phyloP scores from a whole-genome alignment of 345 rosid species.

The Barbarea vulgaris region DNA sequence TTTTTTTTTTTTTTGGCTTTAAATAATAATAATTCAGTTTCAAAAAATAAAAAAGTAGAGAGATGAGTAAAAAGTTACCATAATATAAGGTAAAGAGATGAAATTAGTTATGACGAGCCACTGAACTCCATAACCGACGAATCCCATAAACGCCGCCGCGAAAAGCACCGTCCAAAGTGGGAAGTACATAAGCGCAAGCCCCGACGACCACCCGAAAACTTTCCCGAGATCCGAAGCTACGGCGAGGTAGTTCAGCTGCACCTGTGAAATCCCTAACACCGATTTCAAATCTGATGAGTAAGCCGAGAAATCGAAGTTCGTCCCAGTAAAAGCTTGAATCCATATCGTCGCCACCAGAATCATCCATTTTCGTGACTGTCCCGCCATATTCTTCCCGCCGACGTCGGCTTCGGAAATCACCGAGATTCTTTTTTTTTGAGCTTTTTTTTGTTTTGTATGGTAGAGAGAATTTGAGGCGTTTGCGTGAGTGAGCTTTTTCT shows the following conservation, averaged over 20 bases:
- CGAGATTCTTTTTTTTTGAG: not conserved
- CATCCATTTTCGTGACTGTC: slow-evolving; percentile 94
- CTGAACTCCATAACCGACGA: slow-evolving; percentile 80
- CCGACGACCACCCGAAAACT: slow-evolving; percentile 95
- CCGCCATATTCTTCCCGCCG: slow-evolving; percentile 51
- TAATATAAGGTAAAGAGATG: slow-evolving; percentile 70
- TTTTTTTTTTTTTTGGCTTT: too few relatives aligned
- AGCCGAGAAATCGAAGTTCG: slow-evolving; percentile 92
- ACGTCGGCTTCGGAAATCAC: not conserved
- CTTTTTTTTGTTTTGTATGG: slow-evolving; percentile 17
- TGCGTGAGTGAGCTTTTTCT: slow-evolving; percentile 24
- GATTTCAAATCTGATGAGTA: slow-evolving; percentile 79
- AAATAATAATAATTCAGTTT: too few relatives aligned
- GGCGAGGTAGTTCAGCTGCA: slow-evolving; percentile 85
- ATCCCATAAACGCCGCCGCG: slow-evolving; percentile 84
- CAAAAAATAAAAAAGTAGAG: too few relatives aligned
- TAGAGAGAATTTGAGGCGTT: slow-evolving; percentile 22
- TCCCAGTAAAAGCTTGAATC: slow-evolving; percentile 98
- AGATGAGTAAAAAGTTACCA: slow-evolving; percentile 49
- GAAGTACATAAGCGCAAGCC: slow-evolving; percentile 71
- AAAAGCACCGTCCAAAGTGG: slow-evolving; percentile 77
- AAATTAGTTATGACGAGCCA: slow-evolving; percentile 73
- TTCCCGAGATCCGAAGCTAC: slow-evolving; percentile 97
- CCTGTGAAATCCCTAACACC: slow-evolving; percentile 80
- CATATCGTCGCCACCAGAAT: slow-evolving; percentile 84